Percentiles rank a stretch among this genome's conserved stretches.
Conservation (phyloP, 441 rosid species). For the Lepidium campestre region DNA sequence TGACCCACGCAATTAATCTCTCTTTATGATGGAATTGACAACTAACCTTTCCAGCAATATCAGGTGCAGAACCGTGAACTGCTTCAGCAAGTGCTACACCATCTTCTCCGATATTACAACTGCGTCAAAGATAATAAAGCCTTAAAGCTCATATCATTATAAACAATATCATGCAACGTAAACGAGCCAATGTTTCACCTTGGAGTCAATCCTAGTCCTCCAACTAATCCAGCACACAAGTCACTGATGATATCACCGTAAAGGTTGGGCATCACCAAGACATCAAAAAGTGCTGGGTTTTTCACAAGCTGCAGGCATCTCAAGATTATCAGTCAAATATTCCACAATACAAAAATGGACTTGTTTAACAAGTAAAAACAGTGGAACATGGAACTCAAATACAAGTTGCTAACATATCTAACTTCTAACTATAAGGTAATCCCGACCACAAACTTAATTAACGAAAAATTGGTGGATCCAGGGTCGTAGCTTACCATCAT, state of each 20-base stretch:
- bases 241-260: constrained; percentile 99
- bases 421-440: background rate
- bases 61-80: constrained; percentile 99
- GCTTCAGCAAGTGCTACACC: constrained; percentile 99
- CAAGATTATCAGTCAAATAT: background rate
- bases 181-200: constrained; percentile 33
- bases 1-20: background rate
- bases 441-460: background rate
- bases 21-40: background rate
- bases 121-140: constrained; percentile 29
- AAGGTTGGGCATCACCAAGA: constrained; percentile 97
- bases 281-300: constrained; percentile 93
- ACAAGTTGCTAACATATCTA: background rate
- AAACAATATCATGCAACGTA: background rate
- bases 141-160: constrained; percentile 5
- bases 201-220: constrained; percentile 97
- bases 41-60: constrained; percentile 98
- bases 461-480: background rate
- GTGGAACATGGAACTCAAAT: background rate
- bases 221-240: constrained; percentile 91
- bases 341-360: background rate
- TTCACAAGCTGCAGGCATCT: constrained; percentile 78
- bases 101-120: constrained; percentile 97
- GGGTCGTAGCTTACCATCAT: constrained; percentile 75
- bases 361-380: background rate